Evolutionary conservation across 768 basidiomycete species (phyloP).

Genomic region (Termitomyces sp.): DNA sequence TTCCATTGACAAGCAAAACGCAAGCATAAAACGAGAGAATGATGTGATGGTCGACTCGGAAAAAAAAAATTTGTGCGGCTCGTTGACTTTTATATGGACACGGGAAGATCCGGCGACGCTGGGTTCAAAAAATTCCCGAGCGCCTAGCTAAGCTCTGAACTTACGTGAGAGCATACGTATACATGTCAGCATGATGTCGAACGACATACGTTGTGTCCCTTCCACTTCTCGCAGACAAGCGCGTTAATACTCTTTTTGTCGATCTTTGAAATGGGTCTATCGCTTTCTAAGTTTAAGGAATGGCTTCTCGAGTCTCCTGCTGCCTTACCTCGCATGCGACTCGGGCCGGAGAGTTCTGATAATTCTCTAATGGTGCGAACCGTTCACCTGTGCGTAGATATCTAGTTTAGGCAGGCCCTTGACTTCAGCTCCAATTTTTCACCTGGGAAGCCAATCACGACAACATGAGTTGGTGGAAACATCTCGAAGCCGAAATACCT

Average conservation of each 20-base stretch:
- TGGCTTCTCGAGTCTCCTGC: slow-evolving; percentile 29
- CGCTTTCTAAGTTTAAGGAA: slow-evolving; percentile 27
- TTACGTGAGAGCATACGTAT: no score
- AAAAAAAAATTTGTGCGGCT: slow-evolving; percentile 3
- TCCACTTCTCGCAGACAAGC: not conserved
- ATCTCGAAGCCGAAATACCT: slow-evolving; percentile 65
- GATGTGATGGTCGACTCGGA: slow-evolving; percentile 37
- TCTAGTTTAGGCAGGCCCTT: not conserved
- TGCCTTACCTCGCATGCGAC: slow-evolving; percentile 57
- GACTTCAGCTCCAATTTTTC: slow-evolving; percentile 70
- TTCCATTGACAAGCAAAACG: slow-evolving; percentile 58
- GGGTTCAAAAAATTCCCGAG: no score
- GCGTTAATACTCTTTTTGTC: not conserved
- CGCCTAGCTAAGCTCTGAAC: no score
- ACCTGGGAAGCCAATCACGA: slow-evolving; percentile 69
- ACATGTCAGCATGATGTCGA: no score
- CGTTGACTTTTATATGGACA: not conserved
- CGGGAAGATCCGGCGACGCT: slow-evolving; percentile 18
- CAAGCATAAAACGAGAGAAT: slow-evolving; percentile 45
- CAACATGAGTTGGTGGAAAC: slow-evolving; percentile 75
- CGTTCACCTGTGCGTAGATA: not conserved
- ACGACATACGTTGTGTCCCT: not conserved
- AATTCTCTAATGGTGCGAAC: slow-evolving; percentile 68
- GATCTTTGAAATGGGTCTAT: slow-evolving; percentile 9
- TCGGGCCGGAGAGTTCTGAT: slow-evolving; percentile 46